phyloP scores from a whole-genome alignment of 805 yeast species.

The Cyberlindnera mycetangii region DNA sequence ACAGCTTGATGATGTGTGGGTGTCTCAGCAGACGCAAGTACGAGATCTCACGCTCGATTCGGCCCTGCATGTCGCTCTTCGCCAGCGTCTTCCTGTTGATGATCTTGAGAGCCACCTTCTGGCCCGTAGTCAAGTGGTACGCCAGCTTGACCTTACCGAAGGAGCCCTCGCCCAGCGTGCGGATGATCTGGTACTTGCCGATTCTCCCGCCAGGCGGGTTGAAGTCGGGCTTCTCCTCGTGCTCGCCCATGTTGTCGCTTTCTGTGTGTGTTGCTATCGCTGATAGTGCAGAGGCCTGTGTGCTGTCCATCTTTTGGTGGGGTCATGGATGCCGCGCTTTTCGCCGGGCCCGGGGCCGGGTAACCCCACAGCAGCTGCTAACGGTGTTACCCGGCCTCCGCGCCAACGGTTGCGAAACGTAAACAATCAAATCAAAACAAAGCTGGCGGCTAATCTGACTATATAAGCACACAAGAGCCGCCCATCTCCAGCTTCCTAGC shows the following conservation, averaged over 20 bases:
- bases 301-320: conserved; percentile 1
- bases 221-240: conserved; percentile 26
- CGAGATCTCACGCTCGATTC: conserved; percentile 91
- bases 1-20: conserved; percentile 92
- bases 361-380: too few relatives aligned
- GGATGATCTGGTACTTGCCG: conserved; percentile 90
- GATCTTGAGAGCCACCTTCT: conserved; percentile 87
- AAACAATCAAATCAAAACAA: too few relatives aligned
- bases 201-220: conserved; percentile 47
- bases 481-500: neutral
- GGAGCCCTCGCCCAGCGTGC: conserved; percentile 93
- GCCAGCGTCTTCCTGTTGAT: conserved; percentile 90
- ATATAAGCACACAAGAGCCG: neutral
- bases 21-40: conserved; percentile 85
- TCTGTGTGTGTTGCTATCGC: neutral
- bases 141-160: conserved; percentile 95
- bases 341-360: too few relatives aligned
- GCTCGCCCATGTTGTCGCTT: conserved; percentile 20
- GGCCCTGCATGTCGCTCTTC: conserved; percentile 94
- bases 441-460: neutral
- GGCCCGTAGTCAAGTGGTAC: conserved; percentile 86
- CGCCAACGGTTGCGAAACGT: neutral
- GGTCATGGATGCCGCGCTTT: too few relatives aligned
- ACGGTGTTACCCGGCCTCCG: conserved; percentile 16
- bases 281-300: neutral